Base-by-base conservation (phyloP, 257 asterid species). In the Anisodus acutangulus region DNA sequence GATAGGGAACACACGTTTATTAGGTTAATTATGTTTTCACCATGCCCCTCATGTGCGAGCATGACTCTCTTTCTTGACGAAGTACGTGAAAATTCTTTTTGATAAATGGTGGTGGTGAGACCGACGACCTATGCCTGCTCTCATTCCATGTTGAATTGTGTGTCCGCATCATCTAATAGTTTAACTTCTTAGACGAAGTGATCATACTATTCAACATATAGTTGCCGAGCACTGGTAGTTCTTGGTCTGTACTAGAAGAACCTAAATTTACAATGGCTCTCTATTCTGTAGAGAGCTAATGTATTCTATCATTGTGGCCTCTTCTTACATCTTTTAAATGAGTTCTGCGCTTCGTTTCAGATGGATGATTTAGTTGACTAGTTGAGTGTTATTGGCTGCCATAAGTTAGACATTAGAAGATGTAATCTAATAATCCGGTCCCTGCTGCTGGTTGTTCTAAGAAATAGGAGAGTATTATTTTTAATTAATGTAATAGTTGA, bases 181-280 rank as follows among this genome's bases (percentile, higher is more conserved):
- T 43, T 43, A 41, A 7, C 1, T 43, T 70, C 55, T 17, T 70
- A 17, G 79, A 70, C 2, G 8, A 70, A 70, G 79, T 70, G 79
- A 70, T 17, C 35, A 70, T 70, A 70, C 16, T 43, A 22, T 70
- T 70, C 31, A 70, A 43, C 0, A 43, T 70, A 43, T 43, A 70
- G 79, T 70, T 70, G 0, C 1, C 8, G 8, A 4, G 35, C 4
- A 70, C 55, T 4, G 2, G 35, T 43, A 41, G 35, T 70, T 41
- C 79, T 41, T 70, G 51, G 26, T 37, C 76, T 68, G 76, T 37
- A 68, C 51, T 37, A 68, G 78, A 68, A 68, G 78, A 69, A 16
- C 53, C 54, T 39, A 69, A 69, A 69, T 13, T 41, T 69, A 71
- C 39, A 43, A 71, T n/a, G 79, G 37, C 57, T 70, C 79, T 68